Base-by-base conservation (phyloP, 164 flowering plant species). In the Tetracentron sinense region DNA sequence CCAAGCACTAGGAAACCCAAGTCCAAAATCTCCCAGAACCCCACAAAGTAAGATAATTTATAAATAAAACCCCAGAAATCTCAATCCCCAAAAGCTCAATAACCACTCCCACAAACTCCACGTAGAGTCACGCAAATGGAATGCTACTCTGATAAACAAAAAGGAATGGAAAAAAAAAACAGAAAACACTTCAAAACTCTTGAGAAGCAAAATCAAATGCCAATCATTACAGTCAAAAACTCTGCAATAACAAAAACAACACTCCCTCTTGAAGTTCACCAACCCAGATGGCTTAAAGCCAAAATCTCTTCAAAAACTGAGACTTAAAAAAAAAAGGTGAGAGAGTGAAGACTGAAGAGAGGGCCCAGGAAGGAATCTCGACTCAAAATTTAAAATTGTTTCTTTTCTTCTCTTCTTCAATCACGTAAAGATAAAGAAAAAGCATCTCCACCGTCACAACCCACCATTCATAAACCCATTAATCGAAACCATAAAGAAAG, bases 371-470 rank as follows among this genome's bases (percentile, higher is more conserved):
- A 52, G 67, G 66, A 68, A 73, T 66, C 63, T 60, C 60, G 65
- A 68, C 10, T 27, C 15, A 47, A 22, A 53, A 50, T 47, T 62
- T 50, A 29, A 23, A 58, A n/a, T 17, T 28, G 31, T 35, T 44
- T 27, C 15, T 52, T 46, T 27, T 7, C 33, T 47, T 33, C 42
- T 67, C 63, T 60, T 62, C 68, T 49, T 58, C 63, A 20, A 21
- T 58, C 58, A 63, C 75, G 70, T 61, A 67, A 70, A 73, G 74
- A 56, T 56, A 70, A 70, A 70, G 42, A 14, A 26, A 69, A 71
- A 69, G 62, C 62, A 57, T 31, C 67, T 60, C 56, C 71, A 66
- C 68, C 59, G 56, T 46, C 66, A 44, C 33, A 49, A 61, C 52
- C 66, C 21, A 38, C 44, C 44, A 8, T 2, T 3, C 44, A 8